Evolutionary conservation across 306 rosid genomes (phyloP), one percentile per base, ranked within the genome.

Genomic region (Vigna reflexopilosa): DNA sequence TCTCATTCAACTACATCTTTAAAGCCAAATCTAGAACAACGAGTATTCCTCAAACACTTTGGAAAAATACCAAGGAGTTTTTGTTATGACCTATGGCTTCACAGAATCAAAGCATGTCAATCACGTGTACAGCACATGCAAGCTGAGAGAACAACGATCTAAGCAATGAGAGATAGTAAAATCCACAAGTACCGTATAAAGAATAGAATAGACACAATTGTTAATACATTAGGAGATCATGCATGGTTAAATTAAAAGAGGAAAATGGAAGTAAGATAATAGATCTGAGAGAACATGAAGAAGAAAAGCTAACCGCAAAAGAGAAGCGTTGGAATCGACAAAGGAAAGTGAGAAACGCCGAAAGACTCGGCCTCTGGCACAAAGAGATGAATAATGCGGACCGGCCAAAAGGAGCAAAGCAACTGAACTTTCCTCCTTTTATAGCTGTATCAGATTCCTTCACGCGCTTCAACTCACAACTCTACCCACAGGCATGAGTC

Each of bases 391-490:
- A 67, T 14, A 17, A 72, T 52, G 52, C 6, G 66, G 72, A 26
- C 28, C 28, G 28, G 47, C 69, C 32, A 47, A 63, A 49, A 42
- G 22, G 76, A 17, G 0, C 2, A n/a, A 0, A 7, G 22, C 8
- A 1, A 51, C 28, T 1, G 4, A 4, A 11, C 28, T 0, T 64
- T 19, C 16, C 10, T 55, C 17, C 4, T 34, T 81, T 38, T 76
- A 76, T 81, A 81, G 11, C 9, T 13, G 61, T 44, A 3, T 20
- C 15, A 26, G 67, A 69, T 65, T 75, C 69, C n/a, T 6, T 70
- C 81, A 82, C 78, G 78, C 74, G 78, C 77, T 82, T 69, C 54
- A 15, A 30, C 48, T 56, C 2, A 19, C 8, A n/a, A 47, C 50
- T 47, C 50, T 19, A 9, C 14, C 34, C 54, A 47, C 83, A 50